Evolutionary conservation across 2,329 filamentous ascomycete species (phyloP).

Genomic region (Akanthomyces lecanii): DNA sequence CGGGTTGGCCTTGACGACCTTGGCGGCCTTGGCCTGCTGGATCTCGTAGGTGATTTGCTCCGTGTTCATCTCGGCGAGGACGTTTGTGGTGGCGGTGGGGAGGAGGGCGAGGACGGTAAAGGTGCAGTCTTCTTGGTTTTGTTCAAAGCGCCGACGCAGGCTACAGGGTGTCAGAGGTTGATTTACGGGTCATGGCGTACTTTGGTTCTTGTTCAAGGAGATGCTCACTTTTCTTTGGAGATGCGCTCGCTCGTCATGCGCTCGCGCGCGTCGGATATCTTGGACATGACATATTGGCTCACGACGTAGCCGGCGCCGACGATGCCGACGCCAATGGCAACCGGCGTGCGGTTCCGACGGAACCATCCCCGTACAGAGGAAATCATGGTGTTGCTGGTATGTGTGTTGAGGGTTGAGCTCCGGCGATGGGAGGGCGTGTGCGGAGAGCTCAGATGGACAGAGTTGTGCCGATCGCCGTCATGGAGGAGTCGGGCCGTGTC

Average conservation of each 20-base stretch:
- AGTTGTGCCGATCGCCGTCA: not conserved
- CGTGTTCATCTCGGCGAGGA: slow-evolving; percentile 82
- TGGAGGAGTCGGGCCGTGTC: not conserved
- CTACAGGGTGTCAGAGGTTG: slow-evolving; percentile 41
- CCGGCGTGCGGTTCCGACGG: slow-evolving; percentile 81
- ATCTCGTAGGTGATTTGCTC: slow-evolving; percentile 91
- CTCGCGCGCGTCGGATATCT: slow-evolving; percentile 89
- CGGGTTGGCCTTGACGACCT: slow-evolving; percentile 54
- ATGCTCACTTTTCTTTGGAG: slow-evolving; percentile 84
- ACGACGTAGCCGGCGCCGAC: slow-evolving; percentile 87
- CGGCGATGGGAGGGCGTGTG: not conserved
- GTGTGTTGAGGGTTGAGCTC: not conserved
- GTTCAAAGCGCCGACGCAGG: slow-evolving; percentile 90
- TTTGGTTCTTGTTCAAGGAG: not conserved
- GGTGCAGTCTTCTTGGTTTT: slow-evolving; percentile 98
- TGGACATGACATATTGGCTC: slow-evolving; percentile 86
- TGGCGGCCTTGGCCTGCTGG: slow-evolving; percentile 81
- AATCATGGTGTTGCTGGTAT: slow-evolving; percentile 45
- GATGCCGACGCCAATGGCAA: slow-evolving; percentile 83
- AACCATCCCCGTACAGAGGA: slow-evolving; percentile 83
- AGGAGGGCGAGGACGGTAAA: slow-evolving; percentile 95
- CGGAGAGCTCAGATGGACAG: slow-evolving; percentile 3
- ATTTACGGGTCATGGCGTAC: not conserved
- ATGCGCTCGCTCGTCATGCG: slow-evolving; percentile 96
- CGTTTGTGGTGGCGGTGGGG: slow-evolving; percentile 84